Evolutionary conservation across 306 rosid species (phyloP).

Genomic region (Citrullus colocynthis): DNA sequence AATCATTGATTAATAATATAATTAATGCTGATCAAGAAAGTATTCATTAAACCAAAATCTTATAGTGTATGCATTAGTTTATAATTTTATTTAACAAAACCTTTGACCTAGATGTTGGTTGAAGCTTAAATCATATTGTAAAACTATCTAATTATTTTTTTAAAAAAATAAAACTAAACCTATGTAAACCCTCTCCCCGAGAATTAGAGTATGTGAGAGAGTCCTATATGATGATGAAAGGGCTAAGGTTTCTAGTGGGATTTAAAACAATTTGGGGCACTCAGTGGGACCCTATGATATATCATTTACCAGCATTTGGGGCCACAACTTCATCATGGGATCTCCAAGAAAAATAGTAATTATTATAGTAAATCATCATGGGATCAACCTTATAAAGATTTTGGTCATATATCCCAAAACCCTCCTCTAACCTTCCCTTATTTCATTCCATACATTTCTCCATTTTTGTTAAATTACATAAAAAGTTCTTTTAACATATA

Average conservation of each 20-base stretch:
- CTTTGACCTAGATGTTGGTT: neutral
- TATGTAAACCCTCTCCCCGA: no score
- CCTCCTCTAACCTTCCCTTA: no score
- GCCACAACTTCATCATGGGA: conserved; percentile 20
- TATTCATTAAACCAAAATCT: no score
- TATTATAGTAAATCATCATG: neutral
- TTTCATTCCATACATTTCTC: neutral
- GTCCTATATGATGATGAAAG: neutral
- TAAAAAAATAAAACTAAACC: no score
- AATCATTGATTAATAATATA: no score
- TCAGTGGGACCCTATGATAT: conserved; percentile 35
- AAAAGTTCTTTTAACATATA: neutral
- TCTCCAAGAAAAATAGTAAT: neutral
- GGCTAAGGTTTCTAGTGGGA: neutral
- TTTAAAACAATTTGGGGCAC: neutral
- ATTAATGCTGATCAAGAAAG: no score
- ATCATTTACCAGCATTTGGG: conserved; percentile 30
- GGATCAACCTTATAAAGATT: neutral
- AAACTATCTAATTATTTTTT: no score
- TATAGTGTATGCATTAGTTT: no score
- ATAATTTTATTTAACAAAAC: no score
- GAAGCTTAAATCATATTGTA: neutral
- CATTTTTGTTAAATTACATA: neutral
- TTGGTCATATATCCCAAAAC: neutral
- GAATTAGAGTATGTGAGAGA: neutral